phyloP scores from a whole-genome alignment of 106 monocot species.

The Dioscorea alata region DNA sequence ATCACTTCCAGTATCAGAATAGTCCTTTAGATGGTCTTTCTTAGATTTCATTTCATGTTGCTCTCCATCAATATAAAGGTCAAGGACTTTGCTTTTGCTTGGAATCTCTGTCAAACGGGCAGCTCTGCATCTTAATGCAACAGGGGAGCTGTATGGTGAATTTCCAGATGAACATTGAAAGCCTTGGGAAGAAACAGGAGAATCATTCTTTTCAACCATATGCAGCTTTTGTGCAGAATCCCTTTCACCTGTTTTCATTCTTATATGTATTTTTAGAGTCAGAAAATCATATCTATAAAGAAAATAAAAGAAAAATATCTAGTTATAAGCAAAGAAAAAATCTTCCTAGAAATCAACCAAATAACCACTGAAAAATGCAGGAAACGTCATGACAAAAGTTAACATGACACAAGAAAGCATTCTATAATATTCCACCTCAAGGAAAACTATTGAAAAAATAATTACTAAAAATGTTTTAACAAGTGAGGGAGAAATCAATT shows the following conservation, averaged over 20 bases:
- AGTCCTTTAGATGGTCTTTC: slow-evolving; percentile 10
- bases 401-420: no score
- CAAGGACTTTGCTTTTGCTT: slow-evolving; percentile 18
- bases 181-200: slow-evolving; percentile 26
- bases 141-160: slow-evolving; percentile 37
- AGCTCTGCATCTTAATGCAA: slow-evolving; percentile 34
- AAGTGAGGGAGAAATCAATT: background rate
- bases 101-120: slow-evolving; percentile 17
- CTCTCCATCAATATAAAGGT: slow-evolving; percentile 55
- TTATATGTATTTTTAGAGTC: slow-evolving; percentile 21
- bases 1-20: slow-evolving; percentile 13
- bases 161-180: slow-evolving; percentile 22
- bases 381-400: no score
- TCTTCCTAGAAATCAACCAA: background rate
- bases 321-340: background rate
- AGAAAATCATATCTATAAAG: slow-evolving; percentile 10
- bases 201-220: slow-evolving; percentile 13
- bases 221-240: no score
- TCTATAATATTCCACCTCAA: no score
- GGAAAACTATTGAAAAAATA: no score
- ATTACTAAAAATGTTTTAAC: no score
- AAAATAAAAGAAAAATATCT: background rate
- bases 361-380: background rate
- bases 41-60: slow-evolving; percentile 15
- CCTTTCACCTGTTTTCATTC: slow-evolving; percentile 8